Evolutionary conservation across 192 early-diverging fungal genomes (phyloP), one percentile per base, ranked within the genome.

Genomic region (Coemansia reversa): DNA sequence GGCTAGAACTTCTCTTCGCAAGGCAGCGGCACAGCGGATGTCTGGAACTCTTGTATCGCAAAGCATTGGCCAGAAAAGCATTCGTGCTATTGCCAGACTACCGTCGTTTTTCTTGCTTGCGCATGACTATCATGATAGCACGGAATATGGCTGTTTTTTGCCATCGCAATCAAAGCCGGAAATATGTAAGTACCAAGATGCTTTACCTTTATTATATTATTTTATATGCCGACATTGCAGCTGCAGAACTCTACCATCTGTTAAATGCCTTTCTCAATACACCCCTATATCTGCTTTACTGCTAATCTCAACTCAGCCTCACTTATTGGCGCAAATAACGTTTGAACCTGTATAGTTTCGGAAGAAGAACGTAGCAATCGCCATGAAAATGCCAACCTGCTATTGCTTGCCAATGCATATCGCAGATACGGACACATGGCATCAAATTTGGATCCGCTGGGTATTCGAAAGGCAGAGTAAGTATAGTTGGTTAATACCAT

Each of bases 401-500:
- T 98, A 48, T 87, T 92, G 24, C 79, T 97, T 51, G 91, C 92
- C 16, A 76, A 89, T 52, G 89, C 89, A 11, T 92, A 90, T 66
- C 86, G 94, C 50, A 82, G 85, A 28, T 85, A 92, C 63, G 94
- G 94, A 7, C 94, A 98, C 74, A 81, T 87, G 33, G 82, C 81
- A 0, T 91, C 93, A 0, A 70, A 92, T 58, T 75, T 98, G 54
- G 95, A 98, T 80, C 95, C 95, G 7, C 83, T 98, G 54, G 86
- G 83, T 28, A 84, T 95, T 51, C 85, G 49, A 50, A 67, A 67
- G 64, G 22, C 30, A 59, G 87, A 85, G 69, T 79, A 79, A 20
- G 76, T 79, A 48, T 33, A 7, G 24, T n/a, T 53, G 7, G 6
- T 1, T 6, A 24, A 7, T 12, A 6, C 48, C 16, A 7, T 14